Conservation (phyloP, 2,329 filamentous ascomycete genomes). For the Aspergillus sp. region DNA sequence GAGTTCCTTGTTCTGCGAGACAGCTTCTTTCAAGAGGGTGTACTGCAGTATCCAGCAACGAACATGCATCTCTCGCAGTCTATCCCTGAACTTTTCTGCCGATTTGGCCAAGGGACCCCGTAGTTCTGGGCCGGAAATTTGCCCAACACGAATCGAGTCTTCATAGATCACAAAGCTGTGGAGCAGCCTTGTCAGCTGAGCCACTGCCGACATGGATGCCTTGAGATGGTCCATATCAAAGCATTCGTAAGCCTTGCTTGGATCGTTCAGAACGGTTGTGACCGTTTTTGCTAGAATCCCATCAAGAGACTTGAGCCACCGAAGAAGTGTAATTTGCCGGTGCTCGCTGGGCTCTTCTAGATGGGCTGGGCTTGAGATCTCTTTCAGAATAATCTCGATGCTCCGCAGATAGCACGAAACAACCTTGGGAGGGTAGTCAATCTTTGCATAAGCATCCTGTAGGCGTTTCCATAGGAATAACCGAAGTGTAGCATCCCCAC, state of each 20-base stretch:
- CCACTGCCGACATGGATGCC: constrained; percentile 68
- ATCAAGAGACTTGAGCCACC: constrained; percentile 75
- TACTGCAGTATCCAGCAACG: constrained; percentile 88
- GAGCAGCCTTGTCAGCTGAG: constrained; percentile 68
- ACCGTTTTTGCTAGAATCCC: constrained; percentile 71
- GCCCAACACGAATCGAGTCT: constrained; percentile 78
- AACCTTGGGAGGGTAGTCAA: constrained; percentile 82
- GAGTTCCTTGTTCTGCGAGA: constrained; percentile 61
- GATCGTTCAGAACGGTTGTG: constrained; percentile 65
- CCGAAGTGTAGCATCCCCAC: constrained; percentile 76
- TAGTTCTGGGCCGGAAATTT: constrained; percentile 60
- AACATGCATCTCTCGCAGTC: constrained; percentile 81
- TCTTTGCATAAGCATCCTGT: constrained; percentile 81
- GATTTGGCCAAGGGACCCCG: constrained; percentile 46
- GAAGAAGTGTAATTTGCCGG: constrained; percentile 69
- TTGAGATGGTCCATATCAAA: constrained; percentile 76
- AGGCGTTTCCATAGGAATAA: constrained; percentile 87
- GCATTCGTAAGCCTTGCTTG: constrained; percentile 69
- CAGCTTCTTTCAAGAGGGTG: constrained; percentile 70
- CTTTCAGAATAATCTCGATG: constrained; percentile 75
- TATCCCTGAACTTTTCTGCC: constrained; percentile 56
- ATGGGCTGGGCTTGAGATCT: constrained; percentile 62
- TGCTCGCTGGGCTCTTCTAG: constrained; percentile 56
- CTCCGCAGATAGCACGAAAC: constrained; percentile 83
- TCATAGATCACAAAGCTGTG: constrained; percentile 80